Conservation (phyloP, 1,284 basidiomycete genomes). For the Kalmanozyma brasiliensis region DNA sequence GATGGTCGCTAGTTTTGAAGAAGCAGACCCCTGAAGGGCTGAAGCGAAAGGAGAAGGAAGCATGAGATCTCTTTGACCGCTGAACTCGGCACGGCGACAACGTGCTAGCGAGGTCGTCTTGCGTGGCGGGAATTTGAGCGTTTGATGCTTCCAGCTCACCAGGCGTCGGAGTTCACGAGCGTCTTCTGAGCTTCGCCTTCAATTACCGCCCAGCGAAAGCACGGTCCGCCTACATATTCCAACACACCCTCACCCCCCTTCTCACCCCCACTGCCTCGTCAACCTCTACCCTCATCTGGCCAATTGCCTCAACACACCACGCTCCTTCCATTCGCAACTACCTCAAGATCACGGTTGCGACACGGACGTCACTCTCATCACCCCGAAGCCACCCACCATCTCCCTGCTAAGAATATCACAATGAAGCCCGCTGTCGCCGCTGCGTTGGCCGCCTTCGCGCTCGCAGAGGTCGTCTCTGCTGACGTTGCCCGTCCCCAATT, state of each 20-base stretch:
- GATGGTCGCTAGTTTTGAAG: too few species aligned
- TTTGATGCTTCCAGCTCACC: constrained; percentile 36
- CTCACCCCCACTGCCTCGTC: neutral
- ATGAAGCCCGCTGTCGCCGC: constrained; percentile 48
- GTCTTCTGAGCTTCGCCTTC: constrained; percentile 1
- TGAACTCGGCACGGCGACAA: constrained; percentile 4
- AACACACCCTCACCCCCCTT: neutral
- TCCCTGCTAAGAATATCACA: neutral
- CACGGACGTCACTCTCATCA: neutral
- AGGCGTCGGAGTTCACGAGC: constrained; percentile 26
- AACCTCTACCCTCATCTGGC: constrained; percentile 3
- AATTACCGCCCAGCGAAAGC: constrained; percentile 9
- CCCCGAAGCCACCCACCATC: neutral
- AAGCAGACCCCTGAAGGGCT: too few species aligned
- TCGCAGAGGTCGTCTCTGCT: constrained; percentile 38
- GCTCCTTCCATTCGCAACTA: too few species aligned
- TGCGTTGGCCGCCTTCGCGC: constrained; percentile 41
- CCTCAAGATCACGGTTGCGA: neutral
- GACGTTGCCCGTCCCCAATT: constrained; percentile 44
- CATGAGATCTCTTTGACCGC: too few species aligned
- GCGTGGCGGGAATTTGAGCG: neutral
- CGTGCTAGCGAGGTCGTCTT: constrained; percentile 4
- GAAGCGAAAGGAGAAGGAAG: neutral
- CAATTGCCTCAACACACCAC: too few species aligned
- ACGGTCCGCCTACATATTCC: constrained; percentile 32